Evolutionary conservation across 208 protist genomes (phyloP).

Genomic region (Trichomonas vaginalis): DNA sequence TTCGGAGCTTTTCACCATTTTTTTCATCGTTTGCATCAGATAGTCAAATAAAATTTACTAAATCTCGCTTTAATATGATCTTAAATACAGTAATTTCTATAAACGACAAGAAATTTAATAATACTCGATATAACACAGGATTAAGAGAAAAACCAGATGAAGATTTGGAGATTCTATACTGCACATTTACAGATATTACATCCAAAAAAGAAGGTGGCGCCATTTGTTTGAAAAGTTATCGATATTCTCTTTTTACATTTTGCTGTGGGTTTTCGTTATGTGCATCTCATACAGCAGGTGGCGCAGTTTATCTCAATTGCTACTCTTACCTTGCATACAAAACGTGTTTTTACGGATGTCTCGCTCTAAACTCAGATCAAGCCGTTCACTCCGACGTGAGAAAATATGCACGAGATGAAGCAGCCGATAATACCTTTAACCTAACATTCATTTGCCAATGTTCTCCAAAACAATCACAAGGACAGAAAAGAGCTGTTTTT

Average conservation of each 20-base stretch:
- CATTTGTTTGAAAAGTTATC: neutral
- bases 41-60: neutral
- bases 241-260: neutral
- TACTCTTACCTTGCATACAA: neutral
- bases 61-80: neutral
- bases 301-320: neutral
- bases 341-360: neutral
- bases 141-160: neutral
- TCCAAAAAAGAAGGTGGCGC: neutral
- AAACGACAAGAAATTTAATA: neutral
- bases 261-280: neutral
- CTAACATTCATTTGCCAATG: neutral
- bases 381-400: neutral
- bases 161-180: neutral
- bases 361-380: neutral
- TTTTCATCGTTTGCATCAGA: neutral
- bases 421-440: neutral
- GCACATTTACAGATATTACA: neutral
- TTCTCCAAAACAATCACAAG: neutral
- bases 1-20: neutral
- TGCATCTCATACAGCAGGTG: neutral
- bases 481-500: neutral
- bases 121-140: neutral
- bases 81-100: neutral
- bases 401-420: neutral